Conservation (phyloP, 768 basidiomycete genomes). For the Mycena kentingensis region DNA sequence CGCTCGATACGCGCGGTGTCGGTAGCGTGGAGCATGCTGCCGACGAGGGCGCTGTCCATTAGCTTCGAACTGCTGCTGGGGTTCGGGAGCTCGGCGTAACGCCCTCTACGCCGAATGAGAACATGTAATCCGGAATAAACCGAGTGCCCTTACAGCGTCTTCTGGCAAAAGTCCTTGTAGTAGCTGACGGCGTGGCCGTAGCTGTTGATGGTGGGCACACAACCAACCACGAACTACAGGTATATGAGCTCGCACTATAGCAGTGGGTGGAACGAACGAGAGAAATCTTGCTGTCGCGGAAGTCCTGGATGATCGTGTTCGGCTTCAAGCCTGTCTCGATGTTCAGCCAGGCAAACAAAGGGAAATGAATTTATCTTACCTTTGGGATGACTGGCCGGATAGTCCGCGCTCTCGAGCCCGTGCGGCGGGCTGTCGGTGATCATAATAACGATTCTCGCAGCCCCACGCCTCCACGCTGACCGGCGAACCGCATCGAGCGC, state of each 20-base stretch:
- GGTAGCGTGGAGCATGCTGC: not conserved
- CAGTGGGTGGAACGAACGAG: not conserved
- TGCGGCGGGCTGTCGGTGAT: not conserved
- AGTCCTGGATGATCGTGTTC: not conserved
- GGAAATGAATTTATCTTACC: not conserved
- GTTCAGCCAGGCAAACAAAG: not conserved
- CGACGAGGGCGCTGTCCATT: not conserved
- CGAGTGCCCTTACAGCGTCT: not conserved
- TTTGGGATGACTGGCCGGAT: not conserved
- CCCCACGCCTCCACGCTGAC: not conserved
- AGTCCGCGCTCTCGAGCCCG: not conserved
- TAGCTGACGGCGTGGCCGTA: not conserved
- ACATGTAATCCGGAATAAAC: not conserved
- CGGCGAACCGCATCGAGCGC: not conserved
- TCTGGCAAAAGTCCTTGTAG: not conserved
- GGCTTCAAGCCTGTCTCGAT: not conserved
- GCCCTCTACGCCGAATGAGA: not conserved
- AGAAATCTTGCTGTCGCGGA: not conserved
- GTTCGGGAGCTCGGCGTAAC: not conserved
- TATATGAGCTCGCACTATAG: not conserved
- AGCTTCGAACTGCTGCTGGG: not conserved
- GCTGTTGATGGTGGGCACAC: not conserved
- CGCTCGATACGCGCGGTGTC: not conserved
- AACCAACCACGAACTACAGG: not conserved
- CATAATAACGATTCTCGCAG: not conserved